A percentile compares a stretch with the other conserved stretches of the same genome.
These are phyloP conservation scores for Phialophora tarda DNA, from an alignment of 2,329 filamentous ascomycete species.

Conservation along the genomic window DNA sequence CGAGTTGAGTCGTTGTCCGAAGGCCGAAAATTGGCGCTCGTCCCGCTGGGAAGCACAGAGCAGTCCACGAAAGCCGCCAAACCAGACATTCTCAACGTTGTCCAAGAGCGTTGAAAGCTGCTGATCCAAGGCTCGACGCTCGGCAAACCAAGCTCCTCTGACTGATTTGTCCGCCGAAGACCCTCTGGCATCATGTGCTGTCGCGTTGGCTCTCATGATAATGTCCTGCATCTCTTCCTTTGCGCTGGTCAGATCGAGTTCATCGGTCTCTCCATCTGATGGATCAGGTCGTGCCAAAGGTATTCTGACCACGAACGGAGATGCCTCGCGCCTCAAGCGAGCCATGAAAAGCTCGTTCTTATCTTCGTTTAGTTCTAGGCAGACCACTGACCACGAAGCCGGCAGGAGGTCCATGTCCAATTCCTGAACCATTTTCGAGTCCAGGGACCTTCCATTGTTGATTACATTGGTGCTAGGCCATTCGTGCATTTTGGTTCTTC, in stretches of 20 bases:
- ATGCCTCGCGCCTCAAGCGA: constrained; percentile 75
- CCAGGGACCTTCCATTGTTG: not conserved
- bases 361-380: constrained; percentile 80
- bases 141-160: constrained; percentile 86
- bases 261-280: constrained; percentile 77
- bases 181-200: constrained; percentile 74
- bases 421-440: constrained; percentile 61
- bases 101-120: constrained; percentile 77
- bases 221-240: constrained; percentile 81
- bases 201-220: constrained; percentile 79
- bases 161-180: constrained; percentile 61
- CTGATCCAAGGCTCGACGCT: constrained; percentile 77
- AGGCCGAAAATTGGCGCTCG: constrained; percentile 70
- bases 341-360: constrained; percentile 85
- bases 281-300: constrained; percentile 83
- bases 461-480: constrained; percentile 17
- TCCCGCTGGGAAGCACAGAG: constrained; percentile 75
- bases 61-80: constrained; percentile 93
- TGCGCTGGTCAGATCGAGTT: constrained; percentile 83
- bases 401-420: constrained; percentile 88
- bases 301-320: constrained; percentile 83
- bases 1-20: constrained; percentile 76
- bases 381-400: constrained; percentile 80
- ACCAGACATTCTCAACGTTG: constrained; percentile 90
- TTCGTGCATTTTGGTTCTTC: constrained; percentile 19